phyloP scores from a whole-genome alignment of 345 rosid genomes.

The Arabis alpina region DNA sequence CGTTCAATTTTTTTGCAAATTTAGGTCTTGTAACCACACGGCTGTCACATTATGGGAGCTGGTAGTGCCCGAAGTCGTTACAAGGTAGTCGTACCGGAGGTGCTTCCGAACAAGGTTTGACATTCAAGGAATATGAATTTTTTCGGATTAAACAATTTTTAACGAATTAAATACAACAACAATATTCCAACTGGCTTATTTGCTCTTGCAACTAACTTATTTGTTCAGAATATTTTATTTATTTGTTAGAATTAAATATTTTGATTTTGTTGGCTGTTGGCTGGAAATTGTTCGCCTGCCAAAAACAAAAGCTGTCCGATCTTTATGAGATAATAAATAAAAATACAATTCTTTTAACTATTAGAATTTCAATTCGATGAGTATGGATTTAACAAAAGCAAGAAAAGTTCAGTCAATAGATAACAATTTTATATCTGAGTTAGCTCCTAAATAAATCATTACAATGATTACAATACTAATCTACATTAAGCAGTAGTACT shows the following conservation, averaged over 20 bases:
- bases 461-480: no score
- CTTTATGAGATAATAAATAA: background rate
- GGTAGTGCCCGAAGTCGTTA: no score
- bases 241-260: background rate
- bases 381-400: constrained; percentile 23
- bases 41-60: no score
- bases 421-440: no score
- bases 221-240: constrained; percentile 25
- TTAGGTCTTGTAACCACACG: no score
- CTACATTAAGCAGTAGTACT: no score
- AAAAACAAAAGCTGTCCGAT: constrained; percentile 16
- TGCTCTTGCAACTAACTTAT: constrained; percentile 37
- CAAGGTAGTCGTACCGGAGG: no score
- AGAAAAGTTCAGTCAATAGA: constrained; percentile 21
- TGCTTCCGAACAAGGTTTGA: no score
- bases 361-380: background rate
- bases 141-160: no score
- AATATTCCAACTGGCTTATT: constrained; percentile 31
- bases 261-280: constrained; percentile 34
- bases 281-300: constrained; percentile 28
- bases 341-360: background rate
- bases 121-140: no score
- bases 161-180: background rate
- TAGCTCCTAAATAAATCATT: no score
- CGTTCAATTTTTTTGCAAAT: no score